A percentile compares a stretch with the other conserved stretches of the same genome.
Evolutionary conservation across 2,329 filamentous ascomycete genomes (phyloP).

Genomic region (Calonectria hawksworthii): DNA sequence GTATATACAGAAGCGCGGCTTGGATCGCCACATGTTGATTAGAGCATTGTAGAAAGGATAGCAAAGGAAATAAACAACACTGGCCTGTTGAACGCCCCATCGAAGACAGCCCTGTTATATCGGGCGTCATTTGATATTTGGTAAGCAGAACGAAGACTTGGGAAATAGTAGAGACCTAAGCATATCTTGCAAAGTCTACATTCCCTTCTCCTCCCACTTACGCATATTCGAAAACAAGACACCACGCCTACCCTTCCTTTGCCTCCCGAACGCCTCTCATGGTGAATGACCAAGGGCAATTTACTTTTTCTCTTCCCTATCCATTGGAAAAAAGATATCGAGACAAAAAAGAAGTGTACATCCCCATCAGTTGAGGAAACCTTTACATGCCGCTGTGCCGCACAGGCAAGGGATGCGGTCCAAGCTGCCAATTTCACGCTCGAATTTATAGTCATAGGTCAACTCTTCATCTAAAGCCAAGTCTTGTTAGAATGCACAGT

Average conservation of each 20-base stretch:
- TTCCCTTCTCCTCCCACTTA: conserved; percentile 14
- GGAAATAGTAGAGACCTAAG: conserved; percentile 2
- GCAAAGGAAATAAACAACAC: conserved; percentile 27
- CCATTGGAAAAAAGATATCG: conserved; percentile 7
- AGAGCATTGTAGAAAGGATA: conserved; percentile 21
- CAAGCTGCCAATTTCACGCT: conserved; percentile 93
- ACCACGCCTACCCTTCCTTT: conserved; percentile 12
- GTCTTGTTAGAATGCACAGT: conserved; percentile 28
- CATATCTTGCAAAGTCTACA: conserved; percentile 16
- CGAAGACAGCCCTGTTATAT: conserved; percentile 29
- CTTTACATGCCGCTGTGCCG: conserved; percentile 96
- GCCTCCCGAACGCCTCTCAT: conserved; percentile 37
- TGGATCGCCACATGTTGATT: conserved; percentile 12
- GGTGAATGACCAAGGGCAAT: conserved; percentile 38
- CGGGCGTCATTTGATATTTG: conserved; percentile 28
- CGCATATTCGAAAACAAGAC: conserved; percentile 21
- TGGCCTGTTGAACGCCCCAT: conserved; percentile 45
- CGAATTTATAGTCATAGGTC: conserved; percentile 99
- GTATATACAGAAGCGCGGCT: conserved; percentile 26
- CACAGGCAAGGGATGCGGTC: conserved; percentile 98
- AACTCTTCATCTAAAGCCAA: conserved; percentile 88
- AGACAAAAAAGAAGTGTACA: conserved; percentile 37
- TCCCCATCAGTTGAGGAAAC: conserved; percentile 88
- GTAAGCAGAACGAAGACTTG: conserved; percentile 28
- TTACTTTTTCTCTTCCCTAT: conserved; percentile 31